Evolutionary conservation across 2,329 filamentous ascomycete genomes (phyloP).

Genomic region (Scopulariopsis brevicaulis): DNA sequence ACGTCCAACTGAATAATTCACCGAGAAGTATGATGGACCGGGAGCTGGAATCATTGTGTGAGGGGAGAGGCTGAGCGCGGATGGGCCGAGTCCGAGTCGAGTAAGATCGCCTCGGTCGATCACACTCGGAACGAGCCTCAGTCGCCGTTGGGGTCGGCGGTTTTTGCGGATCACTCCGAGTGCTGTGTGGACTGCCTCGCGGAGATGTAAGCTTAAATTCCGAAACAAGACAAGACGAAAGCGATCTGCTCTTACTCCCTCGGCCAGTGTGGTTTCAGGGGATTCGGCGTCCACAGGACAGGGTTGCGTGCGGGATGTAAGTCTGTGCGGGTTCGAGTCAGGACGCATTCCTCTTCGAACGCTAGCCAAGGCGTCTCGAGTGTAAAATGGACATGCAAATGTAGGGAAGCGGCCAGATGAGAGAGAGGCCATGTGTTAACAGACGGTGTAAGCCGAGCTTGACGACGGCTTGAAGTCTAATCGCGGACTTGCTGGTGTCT

Average conservation of each 20-base stretch:
- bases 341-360: too few relatives aligned
- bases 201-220: neutral
- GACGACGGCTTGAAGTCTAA: neutral
- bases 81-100: neutral
- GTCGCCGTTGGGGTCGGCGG: neutral
- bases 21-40: neutral
- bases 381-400: neutral
- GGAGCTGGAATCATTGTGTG: neutral
- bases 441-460: neutral
- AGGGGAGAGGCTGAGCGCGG: neutral
- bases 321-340: neutral
- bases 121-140: neutral
- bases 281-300: neutral
- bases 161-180: neutral
- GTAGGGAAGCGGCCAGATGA: neutral
- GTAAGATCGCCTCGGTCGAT: conserved; percentile 3
- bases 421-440: neutral
- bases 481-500: neutral
- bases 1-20: neutral
- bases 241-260: neutral
- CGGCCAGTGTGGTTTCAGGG: neutral
- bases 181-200: neutral
- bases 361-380: neutral
- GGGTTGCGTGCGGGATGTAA: neutral
- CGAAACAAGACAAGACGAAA: neutral